Conservation (phyloP, 1,139 yeast genomes). For the Debaryomyces singareniensis region DNA sequence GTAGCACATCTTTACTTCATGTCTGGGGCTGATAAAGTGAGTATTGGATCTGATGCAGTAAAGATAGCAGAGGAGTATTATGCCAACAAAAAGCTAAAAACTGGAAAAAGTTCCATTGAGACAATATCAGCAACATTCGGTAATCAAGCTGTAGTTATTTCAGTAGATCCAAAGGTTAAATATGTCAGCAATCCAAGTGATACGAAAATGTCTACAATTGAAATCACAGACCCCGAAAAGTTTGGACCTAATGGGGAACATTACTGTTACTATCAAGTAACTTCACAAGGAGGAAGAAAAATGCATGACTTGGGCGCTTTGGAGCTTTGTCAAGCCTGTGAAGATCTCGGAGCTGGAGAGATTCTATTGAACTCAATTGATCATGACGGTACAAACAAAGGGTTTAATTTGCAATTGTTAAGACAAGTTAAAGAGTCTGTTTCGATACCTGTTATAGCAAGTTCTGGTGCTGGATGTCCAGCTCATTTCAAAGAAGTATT, state of each 20-base stretch:
- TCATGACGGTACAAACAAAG: slow-evolving; percentile 91
- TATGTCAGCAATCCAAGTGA: slow-evolving; percentile 59
- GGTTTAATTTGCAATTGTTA: slow-evolving; percentile 82
- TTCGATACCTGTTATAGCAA: slow-evolving; percentile 88
- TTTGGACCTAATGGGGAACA: slow-evolving; percentile 81
- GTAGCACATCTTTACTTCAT: slow-evolving; percentile 89
- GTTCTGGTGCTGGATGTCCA: slow-evolving; percentile 95
- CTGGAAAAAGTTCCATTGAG: slow-evolving; percentile 83
- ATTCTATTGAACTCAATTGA: slow-evolving; percentile 87
- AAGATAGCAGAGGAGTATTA: slow-evolving; percentile 79
- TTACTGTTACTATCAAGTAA: slow-evolving; percentile 90
- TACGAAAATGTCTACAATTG: slow-evolving; percentile 53
- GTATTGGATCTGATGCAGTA: slow-evolving; percentile 97
- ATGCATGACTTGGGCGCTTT: slow-evolving; percentile 84
- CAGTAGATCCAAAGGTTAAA: slow-evolving; percentile 89
- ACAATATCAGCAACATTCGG: slow-evolving; percentile 89
- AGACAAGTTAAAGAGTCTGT: slow-evolving; percentile 71
- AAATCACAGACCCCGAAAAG: slow-evolving; percentile 36
- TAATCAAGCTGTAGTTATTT: slow-evolving; percentile 92
- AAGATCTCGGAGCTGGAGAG: slow-evolving; percentile 95
- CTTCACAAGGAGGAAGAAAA: slow-evolving; percentile 94
- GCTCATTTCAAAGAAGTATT: slow-evolving; percentile 85
- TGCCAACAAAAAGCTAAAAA: slow-evolving; percentile 46
- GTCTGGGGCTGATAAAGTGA: slow-evolving; percentile 96
- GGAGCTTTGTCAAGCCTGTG: slow-evolving; percentile 84